These are phyloP conservation scores for Acer yangbiense DNA, from an alignment of 345 rosid genomes.

Conservation along the genomic window DNA sequence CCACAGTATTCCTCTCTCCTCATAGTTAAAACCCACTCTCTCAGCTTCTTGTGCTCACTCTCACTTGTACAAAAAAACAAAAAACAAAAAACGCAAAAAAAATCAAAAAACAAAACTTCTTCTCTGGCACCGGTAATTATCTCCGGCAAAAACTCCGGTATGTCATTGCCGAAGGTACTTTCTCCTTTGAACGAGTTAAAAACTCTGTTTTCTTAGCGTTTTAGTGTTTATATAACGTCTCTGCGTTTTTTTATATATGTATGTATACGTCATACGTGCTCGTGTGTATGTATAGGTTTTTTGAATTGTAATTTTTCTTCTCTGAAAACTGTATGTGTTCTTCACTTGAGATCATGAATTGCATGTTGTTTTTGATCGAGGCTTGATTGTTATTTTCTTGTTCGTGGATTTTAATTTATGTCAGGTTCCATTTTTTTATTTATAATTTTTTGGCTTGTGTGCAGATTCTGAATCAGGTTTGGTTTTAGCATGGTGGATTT, in stretches of 20 bases:
- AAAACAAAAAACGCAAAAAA: too few relatives aligned
- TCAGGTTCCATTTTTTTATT: neutral
- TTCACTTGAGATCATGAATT: neutral
- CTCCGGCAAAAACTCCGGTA: neutral
- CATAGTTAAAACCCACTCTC: neutral
- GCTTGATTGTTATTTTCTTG: neutral
- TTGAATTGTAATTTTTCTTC: neutral
- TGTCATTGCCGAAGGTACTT: neutral
- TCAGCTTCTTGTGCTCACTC: neutral
- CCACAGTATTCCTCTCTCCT: neutral
- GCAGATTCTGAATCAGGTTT: neutral
- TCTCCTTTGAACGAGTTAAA: neutral
- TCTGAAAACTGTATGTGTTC: neutral
- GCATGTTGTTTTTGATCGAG: slow-evolving; percentile 3
- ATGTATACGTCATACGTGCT: neutral
- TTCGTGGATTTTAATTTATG: neutral
- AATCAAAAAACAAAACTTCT: neutral
- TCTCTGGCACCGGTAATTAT: neutral
- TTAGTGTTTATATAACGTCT: neutral
- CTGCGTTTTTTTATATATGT: neutral
- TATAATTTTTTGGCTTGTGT: slow-evolving; percentile 1
- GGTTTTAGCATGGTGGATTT: neutral
- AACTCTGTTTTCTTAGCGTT: neutral
- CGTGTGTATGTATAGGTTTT: neutral
- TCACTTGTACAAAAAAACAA: neutral